Evolutionary conservation across 176 grass and related monocot species (phyloP).

Genomic region (Oryza glumipatula): DNA sequence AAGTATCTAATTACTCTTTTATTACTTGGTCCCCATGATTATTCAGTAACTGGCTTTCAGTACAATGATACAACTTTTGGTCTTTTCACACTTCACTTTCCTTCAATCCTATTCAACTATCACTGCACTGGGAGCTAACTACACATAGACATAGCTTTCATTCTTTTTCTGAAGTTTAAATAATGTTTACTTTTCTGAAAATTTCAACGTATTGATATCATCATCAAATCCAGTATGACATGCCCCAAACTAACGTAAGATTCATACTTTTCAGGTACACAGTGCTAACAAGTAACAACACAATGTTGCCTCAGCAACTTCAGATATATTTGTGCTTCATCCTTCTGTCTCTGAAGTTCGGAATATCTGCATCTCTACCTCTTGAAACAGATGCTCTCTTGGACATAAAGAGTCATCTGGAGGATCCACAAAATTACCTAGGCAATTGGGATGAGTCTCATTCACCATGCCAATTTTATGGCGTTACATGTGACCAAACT

Average conservation of each 20-base stretch:
- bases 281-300: background rate
- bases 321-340: constrained; percentile 58
- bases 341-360: constrained; percentile 41
- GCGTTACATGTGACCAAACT: constrained; percentile 62
- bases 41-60: constrained; percentile 26
- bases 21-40: constrained; percentile 44
- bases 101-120: background rate
- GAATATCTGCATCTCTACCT: constrained; percentile 49
- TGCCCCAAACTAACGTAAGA: constrained; percentile 26
- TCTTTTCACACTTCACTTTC: constrained; percentile 45
- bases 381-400: constrained; percentile 67
- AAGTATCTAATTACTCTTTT: constrained; percentile 31
- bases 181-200: constrained; percentile 12
- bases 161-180: constrained; percentile 30
- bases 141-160: constrained; percentile 25
- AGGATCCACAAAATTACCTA: constrained; percentile 76
- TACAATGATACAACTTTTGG: constrained; percentile 18
- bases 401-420: constrained; percentile 62
- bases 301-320: constrained; percentile 51
- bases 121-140: constrained; percentile 25
- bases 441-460: constrained; percentile 62
- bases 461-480: constrained; percentile 68
- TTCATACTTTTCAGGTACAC: constrained; percentile 46
- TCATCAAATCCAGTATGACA: constrained; percentile 13
- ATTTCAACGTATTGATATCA: constrained; percentile 29